Evolutionary conservation across 139 green algal genomes (phyloP), one percentile per base, ranked within the genome.

Genomic region (Micractinium sp.): DNA sequence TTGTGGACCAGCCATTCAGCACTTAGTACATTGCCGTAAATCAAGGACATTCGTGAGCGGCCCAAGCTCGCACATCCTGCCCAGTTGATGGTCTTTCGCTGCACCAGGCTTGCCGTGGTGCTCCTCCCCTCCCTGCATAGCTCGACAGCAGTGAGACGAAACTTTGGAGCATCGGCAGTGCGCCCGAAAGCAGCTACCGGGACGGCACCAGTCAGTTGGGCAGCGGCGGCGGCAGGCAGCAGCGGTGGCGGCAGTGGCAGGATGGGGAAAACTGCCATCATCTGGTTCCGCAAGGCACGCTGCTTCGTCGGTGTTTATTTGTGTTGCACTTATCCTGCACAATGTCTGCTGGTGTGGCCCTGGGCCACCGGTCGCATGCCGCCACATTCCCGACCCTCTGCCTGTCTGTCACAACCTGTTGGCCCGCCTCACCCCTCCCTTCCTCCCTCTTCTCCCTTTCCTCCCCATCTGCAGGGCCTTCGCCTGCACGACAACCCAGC

Each of bases 401-500:
- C 4, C n/a, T 35, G 18, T 27, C 16, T 35, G 16, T 29, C 16
- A 0, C 16, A 36, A 12, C 16, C 25, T 53, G 12, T 47, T n/a
- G n/a, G n/a, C 31, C n/a, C 35, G 35, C 35, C 33, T 27, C 36
- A 2, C 74, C 33, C 74, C 74, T 29, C 33, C 16, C 14, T 33
- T 20, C 74, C 16, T 13, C 71, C 35, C 1, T 73, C 25, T 35
- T 14, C 7, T 86, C 33, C 63, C 63, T 56, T 9, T 56, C 63
- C 63, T 33, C 29, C 39, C 87, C 22, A 15, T 31, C 41, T 88
- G 82, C 89, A 97, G 93, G 96, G 95, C 23, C 92, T 98, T 53
- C 92, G 96, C 19, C 80, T 99, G 78, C 97, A 99, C 85, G 97
- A 99, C 93, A 98, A 98, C 81, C 96, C 96, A 9, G 95, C 96